Conservation (phyloP, 768 basidiomycete species). For the Dacryopinax spathularia region DNA sequence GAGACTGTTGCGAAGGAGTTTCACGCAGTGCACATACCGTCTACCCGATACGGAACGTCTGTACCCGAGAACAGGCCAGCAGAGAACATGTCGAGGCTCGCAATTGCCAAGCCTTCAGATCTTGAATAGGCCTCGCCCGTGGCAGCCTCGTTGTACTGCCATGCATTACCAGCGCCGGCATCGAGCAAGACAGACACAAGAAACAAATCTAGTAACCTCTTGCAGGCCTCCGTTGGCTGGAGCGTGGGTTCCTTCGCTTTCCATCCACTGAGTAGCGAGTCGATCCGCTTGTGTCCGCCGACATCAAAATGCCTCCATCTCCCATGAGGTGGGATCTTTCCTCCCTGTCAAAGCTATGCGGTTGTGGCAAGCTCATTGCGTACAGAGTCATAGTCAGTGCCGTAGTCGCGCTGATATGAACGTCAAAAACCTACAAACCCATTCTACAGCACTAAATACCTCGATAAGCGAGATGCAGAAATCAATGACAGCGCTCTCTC, state of each 20-base stretch:
- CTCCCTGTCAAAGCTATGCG: constrained; percentile 7
- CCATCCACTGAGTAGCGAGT: constrained; percentile 48
- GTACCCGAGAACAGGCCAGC: constrained; percentile 68
- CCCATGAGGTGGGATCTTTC: constrained; percentile 71
- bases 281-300: constrained; percentile 42
- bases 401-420: constrained; percentile 60
- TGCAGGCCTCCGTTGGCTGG: constrained; percentile 35
- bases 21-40: constrained; percentile 42
- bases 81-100: constrained; percentile 79
- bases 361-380: not conserved
- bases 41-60: constrained; percentile 54
- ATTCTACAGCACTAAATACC: constrained; percentile 29
- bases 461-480: constrained; percentile 69
- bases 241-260: constrained; percentile 27
- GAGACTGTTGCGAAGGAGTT: not conserved
- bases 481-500: constrained; percentile 49
- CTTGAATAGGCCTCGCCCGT: constrained; percentile 42
- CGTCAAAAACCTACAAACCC: not conserved
- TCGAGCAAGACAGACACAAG: constrained; percentile 80
- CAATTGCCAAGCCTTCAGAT: constrained; percentile 78
- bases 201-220: constrained; percentile 77
- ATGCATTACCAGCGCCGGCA: constrained; percentile 76
- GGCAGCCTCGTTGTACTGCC: constrained; percentile 54
- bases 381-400: constrained; percentile 48
- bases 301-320: constrained; percentile 82